Conservation (phyloP, 2,329 filamentous ascomycete genomes). For the Colletotrichum liriopes region DNA sequence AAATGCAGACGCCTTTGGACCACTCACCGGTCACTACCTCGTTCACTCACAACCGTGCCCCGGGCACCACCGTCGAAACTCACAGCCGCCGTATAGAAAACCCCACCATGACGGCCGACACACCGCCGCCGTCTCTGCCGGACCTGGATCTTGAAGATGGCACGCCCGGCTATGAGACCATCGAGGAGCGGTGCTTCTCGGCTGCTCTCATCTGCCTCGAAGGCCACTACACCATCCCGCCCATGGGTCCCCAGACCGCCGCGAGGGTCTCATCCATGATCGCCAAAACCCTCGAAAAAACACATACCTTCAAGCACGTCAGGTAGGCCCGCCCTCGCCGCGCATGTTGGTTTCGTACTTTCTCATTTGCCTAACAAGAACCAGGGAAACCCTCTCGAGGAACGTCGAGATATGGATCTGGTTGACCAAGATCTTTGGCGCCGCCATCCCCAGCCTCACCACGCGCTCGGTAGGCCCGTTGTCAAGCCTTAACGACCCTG, state of each 20-base stretch:
- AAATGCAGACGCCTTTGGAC: neutral
- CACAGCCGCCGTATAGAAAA: neutral
- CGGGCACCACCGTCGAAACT: neutral
- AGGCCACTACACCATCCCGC: constrained; percentile 71
- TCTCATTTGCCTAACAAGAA: constrained; percentile 39
- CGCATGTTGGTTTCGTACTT: neutral
- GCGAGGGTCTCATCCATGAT: constrained; percentile 71
- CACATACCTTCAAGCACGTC: constrained; percentile 72
- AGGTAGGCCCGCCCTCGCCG: constrained; percentile 60
- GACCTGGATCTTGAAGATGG: constrained; percentile 46
- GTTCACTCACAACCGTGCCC: neutral
- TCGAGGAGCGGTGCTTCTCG: constrained; percentile 76
- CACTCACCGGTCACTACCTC: neutral
- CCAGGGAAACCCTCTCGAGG: constrained; percentile 71
- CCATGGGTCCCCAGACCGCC: constrained; percentile 71
- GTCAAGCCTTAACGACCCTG: constrained; percentile 67
- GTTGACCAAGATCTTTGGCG: constrained; percentile 73
- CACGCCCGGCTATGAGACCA: constrained; percentile 60
- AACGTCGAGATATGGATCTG: constrained; percentile 79
- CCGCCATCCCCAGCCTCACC: constrained; percentile 73
- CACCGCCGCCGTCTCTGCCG: constrained; percentile 34
- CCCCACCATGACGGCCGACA: constrained; percentile 40
- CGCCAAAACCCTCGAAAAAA: constrained; percentile 74
- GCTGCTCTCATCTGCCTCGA: constrained; percentile 74
- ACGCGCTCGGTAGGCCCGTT: constrained; percentile 72